Base-by-base conservation (phyloP, 2,329 filamentous ascomycete species). In the Fusarium tupiense region DNA sequence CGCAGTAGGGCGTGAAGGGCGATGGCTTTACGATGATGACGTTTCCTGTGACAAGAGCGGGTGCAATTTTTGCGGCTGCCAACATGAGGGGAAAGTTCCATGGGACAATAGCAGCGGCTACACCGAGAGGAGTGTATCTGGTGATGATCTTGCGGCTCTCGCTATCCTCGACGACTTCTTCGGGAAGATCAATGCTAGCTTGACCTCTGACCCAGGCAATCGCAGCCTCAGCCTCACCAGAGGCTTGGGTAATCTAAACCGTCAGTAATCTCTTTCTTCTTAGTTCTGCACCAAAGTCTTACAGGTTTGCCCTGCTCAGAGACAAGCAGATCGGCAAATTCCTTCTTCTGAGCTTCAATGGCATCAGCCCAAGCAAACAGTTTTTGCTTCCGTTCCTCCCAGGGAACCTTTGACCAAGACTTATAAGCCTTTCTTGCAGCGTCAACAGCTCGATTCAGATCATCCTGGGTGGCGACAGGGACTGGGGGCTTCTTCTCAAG, bases 61-160 rank as follows among this genome's bases (percentile, higher is more conserved):
- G 87, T 3, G 85, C 86, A 33, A 92, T 82, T 79, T 92, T 92
- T 61, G 85, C 84, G 14, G 85, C 78, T 11, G 83, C 84, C 6
- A 90, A 80, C 29, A 86, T 77, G n/a, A 91, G 79, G 10, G 89
- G 89, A 68, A 87, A 88, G 75, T 90, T 90, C 87, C 88, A 90
- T 0, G 88, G 87, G 3, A 88, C 81, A 40, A 90, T 89, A 20
- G 82, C 88, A 7, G 80, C 85, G 2, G 76, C 78, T 7, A 87
- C 83, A 3, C 86, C 86, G 26, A 87, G 76, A 2, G 85, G 85
- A 4, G 77, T 78, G 71, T 83, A 84, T 59, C 81, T 78, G 2
- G 79, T 79, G 35, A 82, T 79, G 37, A 85, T 59, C 9, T 71
- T 77, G 8, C 76, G 68, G 14, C 47, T 66, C 22, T 78, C 76